Evolutionary conservation across 805 yeast genomes (phyloP).

Genomic region (Aciculoconidium aculeatum): DNA sequence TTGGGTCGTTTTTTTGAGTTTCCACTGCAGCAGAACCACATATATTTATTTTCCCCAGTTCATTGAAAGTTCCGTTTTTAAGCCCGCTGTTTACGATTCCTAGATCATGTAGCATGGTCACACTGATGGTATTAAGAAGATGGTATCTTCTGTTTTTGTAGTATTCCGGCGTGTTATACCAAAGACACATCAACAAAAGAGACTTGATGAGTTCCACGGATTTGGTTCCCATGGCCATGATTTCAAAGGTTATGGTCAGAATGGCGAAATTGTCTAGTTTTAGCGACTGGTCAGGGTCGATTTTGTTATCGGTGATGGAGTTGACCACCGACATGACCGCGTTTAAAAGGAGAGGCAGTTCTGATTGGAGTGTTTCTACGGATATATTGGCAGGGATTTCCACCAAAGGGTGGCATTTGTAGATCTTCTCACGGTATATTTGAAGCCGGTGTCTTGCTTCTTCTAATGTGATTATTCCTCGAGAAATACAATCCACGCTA

Average conservation of each 20-base stretch:
- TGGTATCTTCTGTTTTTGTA: constrained; percentile 77
- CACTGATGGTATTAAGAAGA: constrained; percentile 57
- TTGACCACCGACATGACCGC: constrained; percentile 61
- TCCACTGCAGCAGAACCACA: no score
- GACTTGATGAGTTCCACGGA: constrained; percentile 61
- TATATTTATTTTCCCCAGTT: no score
- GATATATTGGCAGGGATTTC: constrained; percentile 40
- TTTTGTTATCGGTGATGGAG: constrained; percentile 27
- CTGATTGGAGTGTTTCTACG: constrained; percentile 42
- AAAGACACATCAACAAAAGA: constrained; percentile 54
- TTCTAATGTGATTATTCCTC: constrained; percentile 50
- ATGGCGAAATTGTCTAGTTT: constrained; percentile 49
- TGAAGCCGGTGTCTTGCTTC: constrained; percentile 55
- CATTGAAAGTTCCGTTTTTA: no score
- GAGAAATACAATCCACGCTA: constrained; percentile 45
- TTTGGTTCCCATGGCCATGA: constrained; percentile 66
- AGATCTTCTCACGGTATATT: constrained; percentile 43
- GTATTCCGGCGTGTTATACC: constrained; percentile 84
- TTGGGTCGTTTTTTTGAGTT: no score
- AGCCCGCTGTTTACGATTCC: no score
- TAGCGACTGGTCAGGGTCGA: constrained; percentile 37
- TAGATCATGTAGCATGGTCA: constrained; percentile 66
- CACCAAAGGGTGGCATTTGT: constrained; percentile 52
- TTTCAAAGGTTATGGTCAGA: constrained; percentile 48
- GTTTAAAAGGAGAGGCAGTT: constrained; percentile 58